These are phyloP conservation scores for Sclerotinia nivalis DNA, from an alignment of 2,329 filamentous ascomycete species.

Conservation along the genomic window DNA sequence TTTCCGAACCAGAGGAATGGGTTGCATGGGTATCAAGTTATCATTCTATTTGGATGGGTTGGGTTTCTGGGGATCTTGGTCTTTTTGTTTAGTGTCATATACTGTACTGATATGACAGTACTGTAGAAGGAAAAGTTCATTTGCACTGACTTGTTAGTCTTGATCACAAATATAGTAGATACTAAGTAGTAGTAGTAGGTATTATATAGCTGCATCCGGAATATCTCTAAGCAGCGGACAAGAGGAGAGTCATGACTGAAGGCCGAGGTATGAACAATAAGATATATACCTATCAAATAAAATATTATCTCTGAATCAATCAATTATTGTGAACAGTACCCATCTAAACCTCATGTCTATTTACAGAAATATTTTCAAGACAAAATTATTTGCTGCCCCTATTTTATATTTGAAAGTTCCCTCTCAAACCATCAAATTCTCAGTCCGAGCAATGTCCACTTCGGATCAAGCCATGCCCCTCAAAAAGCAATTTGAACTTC, in stretches of 20 bases:
- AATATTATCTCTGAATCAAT: not conserved
- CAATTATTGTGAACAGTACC: no score
- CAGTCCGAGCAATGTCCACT: conserved; percentile 17
- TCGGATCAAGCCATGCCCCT: not conserved
- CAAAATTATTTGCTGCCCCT: not conserved
- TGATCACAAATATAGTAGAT: not conserved
- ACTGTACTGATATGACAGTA: no score
- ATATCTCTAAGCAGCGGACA: not conserved
- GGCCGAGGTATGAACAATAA: no score
- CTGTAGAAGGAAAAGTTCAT: not conserved
- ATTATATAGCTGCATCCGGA: conserved; percentile 1
- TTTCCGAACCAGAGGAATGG: conserved; percentile 7
- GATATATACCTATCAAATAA: not conserved
- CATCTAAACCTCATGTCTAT: conserved; percentile 1
- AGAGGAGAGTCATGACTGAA: not conserved
- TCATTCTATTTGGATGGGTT: conserved; percentile 1
- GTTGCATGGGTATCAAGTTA: not conserved
- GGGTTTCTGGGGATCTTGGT: not conserved
- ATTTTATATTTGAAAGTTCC: not conserved
- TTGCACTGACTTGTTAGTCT: conserved; percentile 2
- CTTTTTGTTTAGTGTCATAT: not conserved
- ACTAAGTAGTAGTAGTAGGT: not conserved
- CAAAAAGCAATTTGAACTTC: conserved; percentile 27
- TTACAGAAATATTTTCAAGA: not conserved
- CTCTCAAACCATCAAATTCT: not conserved